Conservation (phyloP, 2,329 filamentous ascomycete species). For the Penicillium sp. region DNA sequence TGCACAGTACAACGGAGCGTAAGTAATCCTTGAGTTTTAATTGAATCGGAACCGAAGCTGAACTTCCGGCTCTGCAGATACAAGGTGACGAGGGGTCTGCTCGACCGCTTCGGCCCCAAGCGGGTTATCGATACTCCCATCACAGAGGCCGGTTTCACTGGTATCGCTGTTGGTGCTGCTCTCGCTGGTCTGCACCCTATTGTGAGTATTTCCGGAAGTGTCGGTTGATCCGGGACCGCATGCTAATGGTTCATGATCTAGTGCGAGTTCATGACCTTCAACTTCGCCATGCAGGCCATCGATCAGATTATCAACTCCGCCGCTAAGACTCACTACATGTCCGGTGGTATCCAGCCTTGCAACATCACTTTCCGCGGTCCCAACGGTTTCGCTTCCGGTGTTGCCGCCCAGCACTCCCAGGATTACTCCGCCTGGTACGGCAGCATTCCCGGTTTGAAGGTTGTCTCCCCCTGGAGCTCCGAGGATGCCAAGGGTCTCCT, state of each 20-base stretch:
- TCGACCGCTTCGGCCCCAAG: slow-evolving; percentile 96
- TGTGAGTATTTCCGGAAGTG: slow-evolving; percentile 55
- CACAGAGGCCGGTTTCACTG: slow-evolving; percentile 92
- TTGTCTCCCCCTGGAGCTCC: slow-evolving; percentile 91
- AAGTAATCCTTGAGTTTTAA: slow-evolving; percentile 33
- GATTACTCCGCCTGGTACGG: slow-evolving; percentile 99
- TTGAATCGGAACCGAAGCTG: slow-evolving; percentile 30
- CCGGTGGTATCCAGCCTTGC: slow-evolving; percentile 97
- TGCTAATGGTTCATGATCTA: slow-evolving; percentile 36
- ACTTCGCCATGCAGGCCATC: slow-evolving; percentile 99
- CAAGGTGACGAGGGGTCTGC: slow-evolving; percentile 97
- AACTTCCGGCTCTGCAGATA: slow-evolving; percentile 56
- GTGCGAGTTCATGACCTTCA: slow-evolving; percentile 99
- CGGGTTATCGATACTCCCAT: slow-evolving; percentile 98
- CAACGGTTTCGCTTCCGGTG: slow-evolving; percentile 95
- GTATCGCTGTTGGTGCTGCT: slow-evolving; percentile 90
- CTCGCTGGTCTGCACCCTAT: slow-evolving; percentile 91
- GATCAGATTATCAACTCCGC: slow-evolving; percentile 99
- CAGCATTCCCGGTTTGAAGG: slow-evolving; percentile 95
- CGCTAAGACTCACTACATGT: slow-evolving; percentile 99
- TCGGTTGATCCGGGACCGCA: background rate
- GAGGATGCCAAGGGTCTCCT: slow-evolving; percentile 98
- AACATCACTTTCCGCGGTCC: slow-evolving; percentile 99
- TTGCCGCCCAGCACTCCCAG: slow-evolving; percentile 96
- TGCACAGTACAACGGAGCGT: slow-evolving; percentile 98